phyloP scores from a whole-genome alignment of 2,329 filamentous ascomycete species.

The Dendryphion nanum region DNA sequence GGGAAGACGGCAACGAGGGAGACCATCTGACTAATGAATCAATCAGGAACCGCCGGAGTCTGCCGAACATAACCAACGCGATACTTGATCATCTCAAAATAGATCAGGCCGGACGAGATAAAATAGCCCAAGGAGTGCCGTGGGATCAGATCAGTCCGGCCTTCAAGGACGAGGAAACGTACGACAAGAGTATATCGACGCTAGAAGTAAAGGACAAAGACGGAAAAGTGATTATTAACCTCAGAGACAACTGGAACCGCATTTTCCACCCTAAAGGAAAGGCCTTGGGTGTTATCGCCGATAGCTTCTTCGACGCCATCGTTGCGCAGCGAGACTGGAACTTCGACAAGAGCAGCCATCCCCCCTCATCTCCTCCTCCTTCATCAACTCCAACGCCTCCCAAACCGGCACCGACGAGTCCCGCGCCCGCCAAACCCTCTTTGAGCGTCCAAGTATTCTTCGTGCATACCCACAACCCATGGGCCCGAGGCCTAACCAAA shows the following conservation, averaged over 20 bases:
- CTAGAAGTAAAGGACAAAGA: no score
- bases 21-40: no score
- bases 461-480: no score
- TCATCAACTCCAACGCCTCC: no score
- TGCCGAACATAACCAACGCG: not conserved
- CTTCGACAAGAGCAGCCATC: no score
- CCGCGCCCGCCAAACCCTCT: no score
- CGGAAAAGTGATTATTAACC: not conserved
- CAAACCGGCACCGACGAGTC: no score
- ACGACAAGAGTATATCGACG: not conserved
- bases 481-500: no score
- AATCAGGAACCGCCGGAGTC: not conserved
- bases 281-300: not conserved
- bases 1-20: no score
- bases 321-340: slow-evolving; percentile 1
- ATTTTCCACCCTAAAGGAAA: slow-evolving; percentile 2
- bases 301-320: slow-evolving; percentile 2
- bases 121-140: not conserved
- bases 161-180: not conserved
- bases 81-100: not conserved
- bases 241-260: not conserved
- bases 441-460: no score
- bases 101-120: not conserved
- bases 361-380: no score
- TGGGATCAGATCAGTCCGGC: not conserved